These are phyloP conservation scores for Pythium rishiriense DNA, from an alignment of 352 stramenopile genomes.

Conservation along the genomic window DNA sequence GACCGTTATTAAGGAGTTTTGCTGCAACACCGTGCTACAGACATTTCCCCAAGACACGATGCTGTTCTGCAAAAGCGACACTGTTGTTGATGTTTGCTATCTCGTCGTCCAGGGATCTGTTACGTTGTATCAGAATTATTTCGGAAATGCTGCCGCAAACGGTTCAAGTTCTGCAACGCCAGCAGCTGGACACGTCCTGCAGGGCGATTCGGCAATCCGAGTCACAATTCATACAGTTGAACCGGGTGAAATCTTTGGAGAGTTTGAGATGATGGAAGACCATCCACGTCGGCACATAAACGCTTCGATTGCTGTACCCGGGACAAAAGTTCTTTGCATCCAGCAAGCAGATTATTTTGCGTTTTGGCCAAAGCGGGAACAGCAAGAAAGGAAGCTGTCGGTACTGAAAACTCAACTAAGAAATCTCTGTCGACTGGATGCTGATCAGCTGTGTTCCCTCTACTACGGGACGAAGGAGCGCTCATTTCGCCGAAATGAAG, in stretches of 20 bases:
- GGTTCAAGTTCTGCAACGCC: neutral
- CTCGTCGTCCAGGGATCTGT: constrained; percentile 41
- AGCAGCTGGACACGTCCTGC: neutral
- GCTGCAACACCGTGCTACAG: constrained; percentile 34
- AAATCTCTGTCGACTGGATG: constrained; percentile 36
- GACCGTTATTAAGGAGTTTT: constrained; percentile 31
- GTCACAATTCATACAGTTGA: constrained; percentile 34
- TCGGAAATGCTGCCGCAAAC: constrained; percentile 1
- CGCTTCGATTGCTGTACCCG: constrained; percentile 24
- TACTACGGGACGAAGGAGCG: constrained; percentile 42
- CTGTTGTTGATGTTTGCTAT: constrained; percentile 33
- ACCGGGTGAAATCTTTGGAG: constrained; percentile 43
- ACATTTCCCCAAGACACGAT: constrained; percentile 30
- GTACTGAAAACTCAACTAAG: constrained; percentile 37
- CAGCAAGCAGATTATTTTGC: constrained; percentile 36
- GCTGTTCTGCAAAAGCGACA: constrained; percentile 37
- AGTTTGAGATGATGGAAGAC: constrained; percentile 42
- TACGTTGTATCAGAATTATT: constrained; percentile 36
- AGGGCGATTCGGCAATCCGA: constrained; percentile 20
- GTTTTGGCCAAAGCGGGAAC: constrained; percentile 34
- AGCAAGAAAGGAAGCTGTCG: constrained; percentile 34
- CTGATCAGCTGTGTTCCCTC: constrained; percentile 42
- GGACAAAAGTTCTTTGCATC: constrained; percentile 39
- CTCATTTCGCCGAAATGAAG: constrained; percentile 45
- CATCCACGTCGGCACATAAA: constrained; percentile 32